These are phyloP conservation scores for Coffea eugenioides DNA, from an alignment of 257 asterid species.

Conservation along the genomic window DNA sequence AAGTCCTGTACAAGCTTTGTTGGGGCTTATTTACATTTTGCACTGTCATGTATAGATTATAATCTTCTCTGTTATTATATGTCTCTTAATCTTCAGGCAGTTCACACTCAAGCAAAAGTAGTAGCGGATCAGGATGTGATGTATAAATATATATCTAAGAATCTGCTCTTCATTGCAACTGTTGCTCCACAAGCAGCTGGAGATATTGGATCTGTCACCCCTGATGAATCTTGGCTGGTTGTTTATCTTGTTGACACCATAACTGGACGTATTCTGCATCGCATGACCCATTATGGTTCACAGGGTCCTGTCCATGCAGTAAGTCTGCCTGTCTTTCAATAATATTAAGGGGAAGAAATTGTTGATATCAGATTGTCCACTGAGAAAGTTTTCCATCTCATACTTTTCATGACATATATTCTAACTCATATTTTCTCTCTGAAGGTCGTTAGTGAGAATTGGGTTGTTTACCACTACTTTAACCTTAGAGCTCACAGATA, in stretches of 20 bases:
- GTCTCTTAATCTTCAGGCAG: constrained; percentile 54
- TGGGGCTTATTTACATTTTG: constrained; percentile 9
- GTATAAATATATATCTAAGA: constrained; percentile 89
- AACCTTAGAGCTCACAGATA: constrained; percentile 94
- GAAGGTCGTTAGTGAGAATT: constrained; percentile 94
- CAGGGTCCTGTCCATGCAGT: constrained; percentile 95
- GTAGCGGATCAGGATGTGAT: constrained; percentile 86
- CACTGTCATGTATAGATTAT: constrained; percentile 13
- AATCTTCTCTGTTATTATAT: constrained; percentile 8
- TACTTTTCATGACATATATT: background rate
- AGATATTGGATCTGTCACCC: constrained; percentile 81
- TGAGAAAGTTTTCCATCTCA: background rate
- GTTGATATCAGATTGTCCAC: background rate
- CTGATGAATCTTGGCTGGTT: constrained; percentile 86
- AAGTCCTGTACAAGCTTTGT: background rate
- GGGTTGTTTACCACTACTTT: constrained; percentile 98
- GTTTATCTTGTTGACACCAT: constrained; percentile 84
- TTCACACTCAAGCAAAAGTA: constrained; percentile 96
- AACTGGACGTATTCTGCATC: constrained; percentile 88
- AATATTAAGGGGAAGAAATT: background rate
- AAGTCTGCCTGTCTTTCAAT: constrained; percentile 34
- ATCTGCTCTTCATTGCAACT: constrained; percentile 82
- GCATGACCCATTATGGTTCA: constrained; percentile 90
- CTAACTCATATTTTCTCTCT: constrained; percentile 9
- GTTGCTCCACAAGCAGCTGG: constrained; percentile 85